These are phyloP conservation scores for Crithidia expoeki DNA, from an alignment of 208 protist species.

Conservation along the genomic window DNA sequence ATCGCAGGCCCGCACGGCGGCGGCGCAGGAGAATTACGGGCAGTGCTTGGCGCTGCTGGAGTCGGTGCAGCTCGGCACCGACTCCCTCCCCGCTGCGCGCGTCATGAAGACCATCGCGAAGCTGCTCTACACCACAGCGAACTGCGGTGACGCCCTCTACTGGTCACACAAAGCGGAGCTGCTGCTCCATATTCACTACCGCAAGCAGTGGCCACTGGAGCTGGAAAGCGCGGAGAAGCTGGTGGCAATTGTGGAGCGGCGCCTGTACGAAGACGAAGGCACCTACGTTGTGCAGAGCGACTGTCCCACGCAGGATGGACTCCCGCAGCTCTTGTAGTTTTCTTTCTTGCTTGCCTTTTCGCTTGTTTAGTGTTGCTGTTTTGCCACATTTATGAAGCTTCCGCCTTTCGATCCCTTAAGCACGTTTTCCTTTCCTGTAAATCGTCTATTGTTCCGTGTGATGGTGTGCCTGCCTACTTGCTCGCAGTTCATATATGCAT, in stretches of 20 bases:
- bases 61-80: constrained; percentile 30
- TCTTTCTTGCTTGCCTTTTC: neutral
- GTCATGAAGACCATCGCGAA: constrained; percentile 47
- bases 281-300: constrained; percentile 50
- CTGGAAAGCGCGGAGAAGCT: constrained; percentile 27
- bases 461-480: no score
- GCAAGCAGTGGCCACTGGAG: constrained; percentile 48
- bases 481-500: no score
- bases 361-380: no score
- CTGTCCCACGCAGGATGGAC: constrained; percentile 7
- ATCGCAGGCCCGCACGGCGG: constrained; percentile 30
- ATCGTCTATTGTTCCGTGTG: no score
- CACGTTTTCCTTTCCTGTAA: no score
- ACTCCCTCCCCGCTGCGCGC: constrained; percentile 35
- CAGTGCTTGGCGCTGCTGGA: constrained; percentile 59
- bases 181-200: constrained; percentile 40
- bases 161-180: constrained; percentile 45
- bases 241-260: constrained; percentile 36
- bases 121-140: constrained; percentile 48
- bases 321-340: constrained; percentile 10
- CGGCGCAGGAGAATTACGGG: constrained; percentile 48
- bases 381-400: no score
- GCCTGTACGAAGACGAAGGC: constrained; percentile 47
- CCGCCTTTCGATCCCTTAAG: no score
- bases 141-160: constrained; percentile 53